Conservation (phyloP, 2,329 filamentous ascomycete species). For the Cladorrhinum sp. region DNA sequence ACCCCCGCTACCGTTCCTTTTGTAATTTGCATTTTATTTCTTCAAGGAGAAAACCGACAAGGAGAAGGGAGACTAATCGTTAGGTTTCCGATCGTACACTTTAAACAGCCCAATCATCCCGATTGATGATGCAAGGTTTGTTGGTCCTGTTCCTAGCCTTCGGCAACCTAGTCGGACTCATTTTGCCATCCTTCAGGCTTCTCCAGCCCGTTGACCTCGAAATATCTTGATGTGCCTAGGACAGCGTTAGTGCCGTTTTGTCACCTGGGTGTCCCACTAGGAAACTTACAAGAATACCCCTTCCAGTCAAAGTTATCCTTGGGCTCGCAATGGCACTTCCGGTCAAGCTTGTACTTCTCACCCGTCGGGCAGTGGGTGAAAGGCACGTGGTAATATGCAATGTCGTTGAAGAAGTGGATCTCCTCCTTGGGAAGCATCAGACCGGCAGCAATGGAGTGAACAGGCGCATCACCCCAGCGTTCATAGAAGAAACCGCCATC, state of each 20-base stretch:
- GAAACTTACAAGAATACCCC: conserved; percentile 83
- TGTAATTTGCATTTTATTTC: background rate
- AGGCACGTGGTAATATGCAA: conserved; percentile 95
- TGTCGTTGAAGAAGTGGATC: conserved; percentile 98
- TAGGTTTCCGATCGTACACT: conserved; percentile 15
- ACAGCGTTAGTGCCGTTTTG: conserved; percentile 14
- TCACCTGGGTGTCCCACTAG: background rate
- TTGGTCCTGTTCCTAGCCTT: background rate
- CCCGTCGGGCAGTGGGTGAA: conserved; percentile 97
- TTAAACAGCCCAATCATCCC: background rate
- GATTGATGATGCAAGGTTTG: background rate
- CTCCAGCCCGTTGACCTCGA: conserved; percentile 72
- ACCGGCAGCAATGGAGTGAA: conserved; percentile 93
- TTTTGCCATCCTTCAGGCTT: conserved; percentile 86
- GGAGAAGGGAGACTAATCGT: conserved; percentile 6
- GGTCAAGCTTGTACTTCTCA: conserved; percentile 76
- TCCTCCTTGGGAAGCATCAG: conserved; percentile 88
- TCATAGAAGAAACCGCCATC: conserved; percentile 99
- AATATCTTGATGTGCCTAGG: conserved; percentile 79
- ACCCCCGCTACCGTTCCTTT: background rate
- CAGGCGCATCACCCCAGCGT: conserved; percentile 94
- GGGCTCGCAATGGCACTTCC: conserved; percentile 92
- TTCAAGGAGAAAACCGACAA: background rate
- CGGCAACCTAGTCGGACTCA: conserved; percentile 41
- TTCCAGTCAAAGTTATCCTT: conserved; percentile 99